These are phyloP conservation scores for Phaeosphaeria sp. DNA, from an alignment of 2,329 filamentous ascomycete genomes.

Conservation along the genomic window DNA sequence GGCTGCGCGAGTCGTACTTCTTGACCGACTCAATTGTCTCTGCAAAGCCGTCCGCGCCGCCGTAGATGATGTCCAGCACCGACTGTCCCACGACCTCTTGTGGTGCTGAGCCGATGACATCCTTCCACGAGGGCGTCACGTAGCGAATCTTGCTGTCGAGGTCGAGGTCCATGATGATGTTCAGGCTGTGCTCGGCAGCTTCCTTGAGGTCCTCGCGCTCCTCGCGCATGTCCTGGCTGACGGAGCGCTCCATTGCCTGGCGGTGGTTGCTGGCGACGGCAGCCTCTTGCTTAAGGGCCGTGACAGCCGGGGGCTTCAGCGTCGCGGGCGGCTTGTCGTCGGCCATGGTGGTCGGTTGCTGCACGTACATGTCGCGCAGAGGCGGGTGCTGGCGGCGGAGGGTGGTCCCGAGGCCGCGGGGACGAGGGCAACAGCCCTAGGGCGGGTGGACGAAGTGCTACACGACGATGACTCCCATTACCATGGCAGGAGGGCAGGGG, in stretches of 20 bases:
- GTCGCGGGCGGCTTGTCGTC: slow-evolving; percentile 38
- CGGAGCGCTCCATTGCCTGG: slow-evolving; percentile 64
- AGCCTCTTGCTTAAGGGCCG: slow-evolving; percentile 52
- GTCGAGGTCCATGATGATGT: slow-evolving; percentile 93
- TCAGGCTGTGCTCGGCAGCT: slow-evolving; percentile 94
- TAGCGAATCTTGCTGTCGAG: slow-evolving; percentile 90
- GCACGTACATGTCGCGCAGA: slow-evolving; percentile 12
- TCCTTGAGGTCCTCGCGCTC: slow-evolving; percentile 93
- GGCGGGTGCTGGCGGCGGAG: slow-evolving; percentile 13
- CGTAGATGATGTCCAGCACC: slow-evolving; percentile 82
- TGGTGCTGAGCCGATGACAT: slow-evolving; percentile 83
- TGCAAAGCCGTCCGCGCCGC: slow-evolving; percentile 80
- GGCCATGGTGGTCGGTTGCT: slow-evolving; percentile 24
- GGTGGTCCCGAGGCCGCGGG: slow-evolving; percentile 3
- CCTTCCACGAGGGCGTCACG: slow-evolving; percentile 95
- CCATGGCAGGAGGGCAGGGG: slow-evolving; percentile 36
- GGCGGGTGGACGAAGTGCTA: background rate
- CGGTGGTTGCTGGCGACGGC: slow-evolving; percentile 32
- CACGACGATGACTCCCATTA: slow-evolving; percentile 23
- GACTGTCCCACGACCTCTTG: slow-evolving; percentile 76
- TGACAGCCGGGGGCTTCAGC: slow-evolving; percentile 54
- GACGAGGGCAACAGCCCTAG: background rate
- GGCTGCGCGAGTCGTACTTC: slow-evolving; percentile 90
- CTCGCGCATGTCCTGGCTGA: slow-evolving; percentile 90
- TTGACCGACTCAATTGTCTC: slow-evolving; percentile 84